Percentiles rank a stretch among this genome's conserved stretches.
Evolutionary conservation across 2,329 filamentous ascomycete genomes (phyloP).

Genomic region (Sordariomycetes sp.): DNA sequence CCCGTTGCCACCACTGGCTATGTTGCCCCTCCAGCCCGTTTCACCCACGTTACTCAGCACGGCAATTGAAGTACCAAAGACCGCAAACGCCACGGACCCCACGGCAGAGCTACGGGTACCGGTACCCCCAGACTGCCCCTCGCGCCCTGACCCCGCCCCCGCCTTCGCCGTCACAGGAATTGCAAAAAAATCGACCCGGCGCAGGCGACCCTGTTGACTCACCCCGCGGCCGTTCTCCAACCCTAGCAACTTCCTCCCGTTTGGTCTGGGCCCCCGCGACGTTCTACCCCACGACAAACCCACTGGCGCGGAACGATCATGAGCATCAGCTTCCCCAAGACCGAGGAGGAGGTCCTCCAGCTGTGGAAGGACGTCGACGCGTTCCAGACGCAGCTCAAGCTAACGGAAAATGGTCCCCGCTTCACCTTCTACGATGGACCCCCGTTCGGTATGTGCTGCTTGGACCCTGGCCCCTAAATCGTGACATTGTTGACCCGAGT

Average conservation of each 20-base stretch:
- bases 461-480: background rate
- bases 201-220: background rate
- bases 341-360: slow-evolving; percentile 11
- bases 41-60: background rate
- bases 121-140: background rate
- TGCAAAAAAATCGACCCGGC: background rate
- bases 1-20: background rate
- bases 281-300: background rate
- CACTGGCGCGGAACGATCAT: slow-evolving; percentile 2
- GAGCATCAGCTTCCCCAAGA: slow-evolving; percentile 13
- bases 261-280: background rate
- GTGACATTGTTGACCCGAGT: background rate
- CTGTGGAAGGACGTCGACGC: slow-evolving; percentile 13
- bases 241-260: background rate
- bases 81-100: background rate
- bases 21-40: background rate
- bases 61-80: background rate
- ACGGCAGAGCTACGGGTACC: background rate
- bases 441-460: slow-evolving; percentile 37
- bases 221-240: background rate
- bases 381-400: slow-evolving; percentile 19
- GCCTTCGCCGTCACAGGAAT: background rate
- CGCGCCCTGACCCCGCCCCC: background rate
- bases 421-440: slow-evolving; percentile 95
- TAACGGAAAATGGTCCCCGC: slow-evolving; percentile 69